These are phyloP conservation scores for Guadua angustifolia DNA, from an alignment of 176 grass and related monocot species.

Conservation along the genomic window DNA sequence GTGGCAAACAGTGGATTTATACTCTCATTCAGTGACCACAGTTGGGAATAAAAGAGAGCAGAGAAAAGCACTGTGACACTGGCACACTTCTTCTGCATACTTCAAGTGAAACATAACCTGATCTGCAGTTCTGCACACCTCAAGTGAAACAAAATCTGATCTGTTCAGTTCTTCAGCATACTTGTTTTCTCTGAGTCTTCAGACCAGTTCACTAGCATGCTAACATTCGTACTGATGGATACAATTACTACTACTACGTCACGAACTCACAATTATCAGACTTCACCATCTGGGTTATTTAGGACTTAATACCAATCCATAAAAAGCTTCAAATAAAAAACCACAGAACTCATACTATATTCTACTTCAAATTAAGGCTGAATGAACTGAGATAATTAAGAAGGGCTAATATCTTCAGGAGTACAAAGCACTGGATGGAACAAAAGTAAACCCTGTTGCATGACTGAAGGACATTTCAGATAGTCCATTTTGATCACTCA, in stretches of 20 bases:
- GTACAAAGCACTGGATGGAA: constrained; percentile 20
- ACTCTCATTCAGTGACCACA: neutral
- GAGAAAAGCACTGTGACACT: neutral
- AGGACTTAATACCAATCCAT: neutral
- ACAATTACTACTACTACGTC: neutral
- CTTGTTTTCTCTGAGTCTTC: constrained; percentile 18
- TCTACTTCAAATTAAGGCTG: constrained; percentile 23
- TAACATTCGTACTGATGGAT: neutral
- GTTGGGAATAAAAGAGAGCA: neutral
- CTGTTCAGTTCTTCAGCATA: neutral
- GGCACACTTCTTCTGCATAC: constrained; percentile 1
- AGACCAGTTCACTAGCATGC: constrained; percentile 25
- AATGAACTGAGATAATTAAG: neutral
- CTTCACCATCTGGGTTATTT: neutral
- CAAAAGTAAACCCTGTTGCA: neutral
- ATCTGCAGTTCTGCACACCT: neutral
- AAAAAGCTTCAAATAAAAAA: neutral
- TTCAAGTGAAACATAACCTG: constrained; percentile 19
- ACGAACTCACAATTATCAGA: neutral
- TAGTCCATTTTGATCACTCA: neutral
- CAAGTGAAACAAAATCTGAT: constrained; percentile 12
- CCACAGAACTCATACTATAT: neutral
- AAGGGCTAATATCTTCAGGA: neutral
- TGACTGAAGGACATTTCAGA: neutral
- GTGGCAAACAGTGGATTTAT: constrained; percentile 15